Evolutionary conservation across 768 basidiomycete genomes (phyloP), one percentile per base, ranked within the genome.

Genomic region (Gloeophyllum trabeum): DNA sequence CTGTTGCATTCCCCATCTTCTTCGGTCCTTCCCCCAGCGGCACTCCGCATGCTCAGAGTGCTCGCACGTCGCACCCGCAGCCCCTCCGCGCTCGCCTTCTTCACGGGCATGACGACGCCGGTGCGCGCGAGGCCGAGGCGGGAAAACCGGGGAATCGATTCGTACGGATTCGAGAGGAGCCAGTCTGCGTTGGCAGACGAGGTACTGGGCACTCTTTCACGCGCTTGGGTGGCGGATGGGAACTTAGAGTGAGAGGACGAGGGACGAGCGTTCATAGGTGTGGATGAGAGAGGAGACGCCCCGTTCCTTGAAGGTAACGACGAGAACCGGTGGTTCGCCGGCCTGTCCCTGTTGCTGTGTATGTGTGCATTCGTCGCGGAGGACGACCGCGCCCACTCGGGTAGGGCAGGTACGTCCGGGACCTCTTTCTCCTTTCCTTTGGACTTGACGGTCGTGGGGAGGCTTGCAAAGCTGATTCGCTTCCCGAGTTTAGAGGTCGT

Each of bases 31-130:
- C 10, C 10, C 28, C 28, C 16, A 10, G 28, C 28, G 16, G 28
- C 10, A 10, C 28, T 16, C 10, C 16, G 10, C 28, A 32, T 32
- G 16, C 28, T 32, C 10, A 10, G 10, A 32, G 16, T 16, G 16
- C 28, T 32, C 10, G 28, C 28, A 10, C 28, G 10, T 16, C 28
- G 10, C 10, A 32, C 16, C 10, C 16, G 10, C 28, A 10, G 10
- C 16, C 28, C 28, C 10, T 10, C 28, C 28, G 10, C 16, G 10
- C 10, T 10, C 10, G 10, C 16, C 10, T 46, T 49, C 25, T 44
- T 45, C 7, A 58, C 49, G 18, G 56, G 56, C 44, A 58, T 45
- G 28, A 58, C 45, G 21, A 58, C 54, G 41, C 56, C 54, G 30
- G 49, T 46, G 13, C 44, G 51, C 35, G 48, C 51, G 20, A 58